phyloP scores from a whole-genome alignment of 164 flowering plant genomes.

The Berberis vulgaris region DNA sequence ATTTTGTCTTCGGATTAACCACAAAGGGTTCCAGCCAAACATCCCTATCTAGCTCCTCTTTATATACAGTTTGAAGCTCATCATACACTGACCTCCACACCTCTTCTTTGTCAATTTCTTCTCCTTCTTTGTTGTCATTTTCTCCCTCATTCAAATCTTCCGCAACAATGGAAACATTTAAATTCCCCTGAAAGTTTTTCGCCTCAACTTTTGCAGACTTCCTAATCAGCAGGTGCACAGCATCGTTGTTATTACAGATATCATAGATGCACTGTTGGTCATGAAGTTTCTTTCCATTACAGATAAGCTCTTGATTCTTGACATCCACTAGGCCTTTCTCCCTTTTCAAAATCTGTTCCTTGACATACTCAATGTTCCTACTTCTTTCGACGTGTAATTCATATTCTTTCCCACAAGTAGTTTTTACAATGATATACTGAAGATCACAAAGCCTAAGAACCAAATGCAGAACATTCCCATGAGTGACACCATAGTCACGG shows the following conservation, averaged over 20 bases:
- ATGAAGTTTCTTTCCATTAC: conserved; percentile 48
- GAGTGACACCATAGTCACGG: conserved; percentile 51
- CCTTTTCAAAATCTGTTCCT: conserved; percentile 37
- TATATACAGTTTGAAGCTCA: conserved; percentile 12
- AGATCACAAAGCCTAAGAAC: conserved; percentile 56
- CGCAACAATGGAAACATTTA: conserved; percentile 50
- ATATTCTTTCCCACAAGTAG: conserved; percentile 50
- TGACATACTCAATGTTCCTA: conserved; percentile 51
- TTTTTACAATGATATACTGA: conserved; percentile 40
- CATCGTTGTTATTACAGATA: conserved; percentile 36
- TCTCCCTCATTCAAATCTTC: conserved; percentile 13
- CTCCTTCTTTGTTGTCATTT: conserved; percentile 11
- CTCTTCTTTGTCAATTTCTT: conserved; percentile 11
- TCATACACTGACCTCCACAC: not conserved
- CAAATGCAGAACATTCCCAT: conserved; percentile 60
- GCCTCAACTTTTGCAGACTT: conserved; percentile 51
- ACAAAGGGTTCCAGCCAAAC: conserved; percentile 43
- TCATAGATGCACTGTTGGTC: conserved; percentile 44
- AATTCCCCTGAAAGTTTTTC: conserved; percentile 35
- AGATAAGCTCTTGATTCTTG: conserved; percentile 46
- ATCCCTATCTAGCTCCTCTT: conserved; percentile 25
- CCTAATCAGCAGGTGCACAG: conserved; percentile 47
- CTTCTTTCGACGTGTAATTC: conserved; percentile 48
- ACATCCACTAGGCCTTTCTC: conserved; percentile 30
- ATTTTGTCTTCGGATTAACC: conserved; percentile 32